Conservation (phyloP, 352 stramenopile species). For the Albugo candida region DNA sequence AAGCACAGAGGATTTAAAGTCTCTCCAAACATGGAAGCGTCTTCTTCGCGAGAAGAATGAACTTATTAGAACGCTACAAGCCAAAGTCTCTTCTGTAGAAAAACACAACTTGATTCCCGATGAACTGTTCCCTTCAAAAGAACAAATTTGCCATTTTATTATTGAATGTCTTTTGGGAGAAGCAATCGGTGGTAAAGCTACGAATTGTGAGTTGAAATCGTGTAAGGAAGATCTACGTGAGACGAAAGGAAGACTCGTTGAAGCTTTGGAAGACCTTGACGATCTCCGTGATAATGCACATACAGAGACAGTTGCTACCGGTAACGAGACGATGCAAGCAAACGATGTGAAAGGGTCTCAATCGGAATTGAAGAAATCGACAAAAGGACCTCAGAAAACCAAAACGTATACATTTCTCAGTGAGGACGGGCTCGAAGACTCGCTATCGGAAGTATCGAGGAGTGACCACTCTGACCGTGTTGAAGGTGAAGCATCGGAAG, state of each 20-base stretch:
- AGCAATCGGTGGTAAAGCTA: conserved; percentile 12
- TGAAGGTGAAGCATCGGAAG: conserved; percentile 31
- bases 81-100: conserved; percentile 32
- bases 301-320: too few relatives aligned
- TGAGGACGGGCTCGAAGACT: background rate
- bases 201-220: conserved; percentile 7
- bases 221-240: background rate
- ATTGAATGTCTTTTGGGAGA: too few relatives aligned
- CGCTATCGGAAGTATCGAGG: conserved; percentile 15
- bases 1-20: too few relatives aligned
- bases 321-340: background rate
- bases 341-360: background rate
- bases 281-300: background rate
- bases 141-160: too few relatives aligned
- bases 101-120: too few relatives aligned
- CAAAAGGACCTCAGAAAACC: conserved; percentile 11
- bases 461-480: conserved; percentile 18
- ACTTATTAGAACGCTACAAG: conserved; percentile 37
- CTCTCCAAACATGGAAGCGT: too few relatives aligned
- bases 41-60: conserved; percentile 31
- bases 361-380: background rate
- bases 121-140: too few relatives aligned
- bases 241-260: conserved; percentile 11
- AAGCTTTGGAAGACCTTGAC: conserved; percentile 4
- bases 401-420: background rate